Conservation (phyloP, 805 yeast genomes). For the Metschnikowia gelsemii region DNA sequence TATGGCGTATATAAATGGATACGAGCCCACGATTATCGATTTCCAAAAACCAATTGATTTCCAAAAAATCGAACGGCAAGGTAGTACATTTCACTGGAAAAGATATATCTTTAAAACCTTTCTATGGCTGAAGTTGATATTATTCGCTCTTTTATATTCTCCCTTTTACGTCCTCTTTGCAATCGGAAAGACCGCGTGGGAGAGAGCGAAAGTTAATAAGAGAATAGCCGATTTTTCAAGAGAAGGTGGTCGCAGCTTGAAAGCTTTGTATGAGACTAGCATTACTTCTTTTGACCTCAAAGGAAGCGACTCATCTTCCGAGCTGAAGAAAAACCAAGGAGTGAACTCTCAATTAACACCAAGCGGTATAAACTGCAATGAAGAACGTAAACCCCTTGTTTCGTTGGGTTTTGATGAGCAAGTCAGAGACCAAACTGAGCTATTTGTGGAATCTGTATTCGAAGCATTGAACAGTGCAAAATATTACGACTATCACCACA, state of each 20-base stretch:
- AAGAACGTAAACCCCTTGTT: constrained; percentile 4
- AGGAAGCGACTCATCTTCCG: too few species aligned
- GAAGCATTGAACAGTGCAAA: constrained; percentile 51
- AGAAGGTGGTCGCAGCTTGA: constrained; percentile 28
- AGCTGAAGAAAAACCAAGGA: too few species aligned
- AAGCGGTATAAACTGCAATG: not conserved
- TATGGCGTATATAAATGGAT: constrained; percentile 46
- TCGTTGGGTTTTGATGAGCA: constrained; percentile 6
- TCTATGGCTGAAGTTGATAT: constrained; percentile 49
- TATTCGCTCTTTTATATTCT: constrained; percentile 49
- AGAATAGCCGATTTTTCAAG: constrained; percentile 30
- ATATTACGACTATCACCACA: constrained; percentile 19
- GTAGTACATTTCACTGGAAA: not conserved
- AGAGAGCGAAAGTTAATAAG: constrained; percentile 31
- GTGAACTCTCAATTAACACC: not conserved
- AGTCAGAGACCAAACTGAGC: constrained; percentile 57
- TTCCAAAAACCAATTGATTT: constrained; percentile 42
- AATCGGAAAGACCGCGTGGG: constrained; percentile 40
- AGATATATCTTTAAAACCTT: constrained; percentile 16
- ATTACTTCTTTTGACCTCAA: too few species aligned
- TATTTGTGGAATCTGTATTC: constrained; percentile 61
- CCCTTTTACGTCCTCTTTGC: constrained; percentile 68
- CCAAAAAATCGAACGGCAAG: constrained; percentile 6
- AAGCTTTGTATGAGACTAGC: constrained; percentile 31
- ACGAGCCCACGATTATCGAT: constrained; percentile 59